Conservation (phyloP, 2,329 filamentous ascomycete species). For the Talaromyces sp. region DNA sequence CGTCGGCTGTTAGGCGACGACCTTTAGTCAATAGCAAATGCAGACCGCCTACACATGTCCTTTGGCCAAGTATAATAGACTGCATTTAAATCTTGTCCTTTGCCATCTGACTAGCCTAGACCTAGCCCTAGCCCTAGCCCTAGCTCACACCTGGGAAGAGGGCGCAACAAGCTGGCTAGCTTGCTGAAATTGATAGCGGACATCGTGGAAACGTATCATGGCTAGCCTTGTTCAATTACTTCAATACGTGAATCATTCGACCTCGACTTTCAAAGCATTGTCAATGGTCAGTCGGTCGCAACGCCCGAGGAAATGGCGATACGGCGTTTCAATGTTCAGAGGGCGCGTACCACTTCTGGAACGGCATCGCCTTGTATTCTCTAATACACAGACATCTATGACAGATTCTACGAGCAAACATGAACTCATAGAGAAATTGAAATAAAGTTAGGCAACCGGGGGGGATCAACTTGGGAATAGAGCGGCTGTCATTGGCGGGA, state of each 20-base stretch:
- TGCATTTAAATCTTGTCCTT: too few relatives aligned
- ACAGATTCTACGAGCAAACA: neutral
- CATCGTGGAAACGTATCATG: neutral
- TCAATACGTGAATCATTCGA: neutral
- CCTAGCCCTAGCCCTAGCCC: neutral
- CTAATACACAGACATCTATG: neutral
- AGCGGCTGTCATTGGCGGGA: neutral
- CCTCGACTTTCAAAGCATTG: neutral
- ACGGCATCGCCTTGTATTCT: too few relatives aligned
- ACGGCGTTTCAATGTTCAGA: too few relatives aligned
- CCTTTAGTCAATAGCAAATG: neutral
- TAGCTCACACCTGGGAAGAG: neutral
- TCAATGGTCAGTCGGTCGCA: neutral
- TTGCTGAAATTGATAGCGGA: neutral
- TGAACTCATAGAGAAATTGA: neutral
- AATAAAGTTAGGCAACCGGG: neutral
- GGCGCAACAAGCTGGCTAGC: neutral
- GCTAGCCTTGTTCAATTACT: neutral
- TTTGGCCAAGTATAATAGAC: neutral
- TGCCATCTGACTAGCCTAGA: neutral
- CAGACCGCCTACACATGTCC: neutral
- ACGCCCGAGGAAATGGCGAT: too few relatives aligned
- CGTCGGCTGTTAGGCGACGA: neutral
- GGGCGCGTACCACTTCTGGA: too few relatives aligned
- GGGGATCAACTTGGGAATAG: neutral